Evolutionary conservation across 768 basidiomycete species (phyloP).

Genomic region (Auriculariales sp.): DNA sequence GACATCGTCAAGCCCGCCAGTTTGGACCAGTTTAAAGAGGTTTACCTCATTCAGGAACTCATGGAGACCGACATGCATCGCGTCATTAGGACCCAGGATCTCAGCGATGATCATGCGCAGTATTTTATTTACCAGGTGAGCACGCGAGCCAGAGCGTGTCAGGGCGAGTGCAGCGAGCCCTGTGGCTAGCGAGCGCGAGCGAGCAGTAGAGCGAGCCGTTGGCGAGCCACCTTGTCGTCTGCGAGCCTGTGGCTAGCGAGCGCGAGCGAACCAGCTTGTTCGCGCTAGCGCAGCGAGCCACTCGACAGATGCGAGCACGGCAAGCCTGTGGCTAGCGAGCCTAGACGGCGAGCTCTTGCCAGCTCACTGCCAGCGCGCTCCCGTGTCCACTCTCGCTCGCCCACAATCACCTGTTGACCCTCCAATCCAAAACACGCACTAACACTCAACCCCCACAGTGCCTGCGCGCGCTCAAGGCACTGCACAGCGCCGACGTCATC

Average conservation of each 20-base stretch:
- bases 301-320: no score
- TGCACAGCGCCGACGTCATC: slow-evolving; percentile 75
- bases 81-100: slow-evolving; percentile 86
- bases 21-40: slow-evolving; percentile 69
- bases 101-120: slow-evolving; percentile 91
- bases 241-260: no score
- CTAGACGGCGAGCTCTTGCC: no score
- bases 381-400: no score
- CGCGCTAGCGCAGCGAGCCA: no score
- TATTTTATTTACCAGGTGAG: slow-evolving; percentile 97
- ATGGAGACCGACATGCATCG: slow-evolving; percentile 90
- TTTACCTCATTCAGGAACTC: slow-evolving; percentile 72
- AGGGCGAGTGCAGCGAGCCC: neutral
- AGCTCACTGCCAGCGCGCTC: no score
- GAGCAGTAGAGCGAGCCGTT: no score
- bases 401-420: no score
- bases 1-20: slow-evolving; percentile 77
- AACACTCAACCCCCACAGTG: slow-evolving; percentile 37
- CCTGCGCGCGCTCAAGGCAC: slow-evolving; percentile 74
- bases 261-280: no score
- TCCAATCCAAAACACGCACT: neutral
- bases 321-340: no score
- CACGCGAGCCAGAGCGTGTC: slow-evolving; percentile 37
- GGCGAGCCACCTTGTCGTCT: no score
- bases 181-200: no score